These are phyloP conservation scores for Venustampulla echinocandica DNA, from an alignment of 495 filamentous ascomycete genomes.

Conservation along the genomic window DNA sequence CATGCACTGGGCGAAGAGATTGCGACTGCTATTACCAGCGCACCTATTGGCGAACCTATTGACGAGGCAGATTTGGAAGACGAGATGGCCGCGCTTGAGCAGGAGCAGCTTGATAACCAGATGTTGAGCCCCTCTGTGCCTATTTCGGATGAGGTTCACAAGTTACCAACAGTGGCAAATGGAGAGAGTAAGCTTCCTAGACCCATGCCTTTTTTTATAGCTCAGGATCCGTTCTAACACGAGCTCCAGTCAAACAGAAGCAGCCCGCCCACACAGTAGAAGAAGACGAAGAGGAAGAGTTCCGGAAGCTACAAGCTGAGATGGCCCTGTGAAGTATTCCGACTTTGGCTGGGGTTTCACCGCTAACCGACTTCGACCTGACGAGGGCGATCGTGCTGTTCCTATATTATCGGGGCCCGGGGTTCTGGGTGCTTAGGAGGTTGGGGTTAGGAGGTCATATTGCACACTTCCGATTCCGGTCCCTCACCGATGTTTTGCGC, in stretches of 20 bases:
- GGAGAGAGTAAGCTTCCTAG: conserved; percentile 68
- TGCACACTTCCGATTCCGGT: not conserved
- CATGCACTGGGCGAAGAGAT: conserved; percentile 91
- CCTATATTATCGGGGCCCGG: not conserved
- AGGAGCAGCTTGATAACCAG: conserved; percentile 81
- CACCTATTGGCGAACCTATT: conserved; percentile 57
- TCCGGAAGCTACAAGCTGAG: conserved; percentile 88
- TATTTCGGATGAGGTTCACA: conserved; percentile 58
- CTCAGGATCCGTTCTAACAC: conserved; percentile 5
- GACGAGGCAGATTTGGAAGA: conserved; percentile 83
- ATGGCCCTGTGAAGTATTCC: conserved; percentile 77
- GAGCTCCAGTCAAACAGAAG: conserved; percentile 52
- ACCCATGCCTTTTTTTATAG: conserved; percentile 6
- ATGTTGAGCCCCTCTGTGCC: conserved; percentile 81
- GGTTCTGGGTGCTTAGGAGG: not conserved
- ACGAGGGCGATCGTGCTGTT: conserved; percentile 3
- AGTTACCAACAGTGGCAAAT: conserved; percentile 62
- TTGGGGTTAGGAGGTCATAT: not conserved
- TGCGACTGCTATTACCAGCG: conserved; percentile 67
- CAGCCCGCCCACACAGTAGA: conserved; percentile 56
- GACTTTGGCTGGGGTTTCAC: conserved; percentile 8
- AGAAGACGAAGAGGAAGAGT: conserved; percentile 92
- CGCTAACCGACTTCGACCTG: conserved; percentile 7
- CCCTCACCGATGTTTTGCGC: conserved; percentile 5
- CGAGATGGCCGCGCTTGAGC: conserved; percentile 69